Evolutionary conservation across 192 early-diverging fungal species (phyloP).

Genomic region (Backusella westeae): DNA sequence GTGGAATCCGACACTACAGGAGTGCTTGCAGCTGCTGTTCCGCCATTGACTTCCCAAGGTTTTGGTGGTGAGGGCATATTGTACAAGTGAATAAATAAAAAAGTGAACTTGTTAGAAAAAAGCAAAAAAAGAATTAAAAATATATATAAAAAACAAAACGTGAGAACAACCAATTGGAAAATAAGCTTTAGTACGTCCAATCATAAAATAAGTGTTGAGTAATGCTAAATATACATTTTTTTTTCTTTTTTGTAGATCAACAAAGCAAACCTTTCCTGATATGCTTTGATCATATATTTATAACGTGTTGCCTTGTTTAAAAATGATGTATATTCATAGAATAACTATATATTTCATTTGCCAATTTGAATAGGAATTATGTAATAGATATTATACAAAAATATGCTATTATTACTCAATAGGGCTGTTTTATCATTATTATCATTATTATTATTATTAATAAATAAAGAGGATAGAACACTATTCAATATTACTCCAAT

Average conservation of each 20-base stretch:
- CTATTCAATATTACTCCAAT: no score
- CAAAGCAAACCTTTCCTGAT: no score
- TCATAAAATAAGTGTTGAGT: background rate
- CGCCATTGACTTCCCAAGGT: constrained; percentile 68
- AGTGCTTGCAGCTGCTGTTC: constrained; percentile 34
- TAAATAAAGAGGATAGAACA: no score
- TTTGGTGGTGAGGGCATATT: constrained; percentile 61
- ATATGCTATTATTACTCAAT: no score
- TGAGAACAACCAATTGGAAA: background rate
- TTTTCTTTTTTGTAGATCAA: no score
- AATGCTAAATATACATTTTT: background rate
- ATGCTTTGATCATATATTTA: no score
- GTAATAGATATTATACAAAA: background rate
- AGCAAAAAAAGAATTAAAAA: background rate
- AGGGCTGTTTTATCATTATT: no score
- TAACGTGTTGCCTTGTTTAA: no score
- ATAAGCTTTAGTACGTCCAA: background rate
- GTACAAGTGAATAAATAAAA: background rate
- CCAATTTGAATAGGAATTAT: background rate
- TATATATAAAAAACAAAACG: background rate
- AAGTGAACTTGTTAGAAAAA: background rate
- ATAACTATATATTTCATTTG: background rate
- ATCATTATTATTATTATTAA: no score
- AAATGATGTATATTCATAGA: background rate
- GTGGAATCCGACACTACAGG: constrained; percentile 43